Conservation (phyloP, 768 basidiomycete genomes). For the Epithele typhae region DNA sequence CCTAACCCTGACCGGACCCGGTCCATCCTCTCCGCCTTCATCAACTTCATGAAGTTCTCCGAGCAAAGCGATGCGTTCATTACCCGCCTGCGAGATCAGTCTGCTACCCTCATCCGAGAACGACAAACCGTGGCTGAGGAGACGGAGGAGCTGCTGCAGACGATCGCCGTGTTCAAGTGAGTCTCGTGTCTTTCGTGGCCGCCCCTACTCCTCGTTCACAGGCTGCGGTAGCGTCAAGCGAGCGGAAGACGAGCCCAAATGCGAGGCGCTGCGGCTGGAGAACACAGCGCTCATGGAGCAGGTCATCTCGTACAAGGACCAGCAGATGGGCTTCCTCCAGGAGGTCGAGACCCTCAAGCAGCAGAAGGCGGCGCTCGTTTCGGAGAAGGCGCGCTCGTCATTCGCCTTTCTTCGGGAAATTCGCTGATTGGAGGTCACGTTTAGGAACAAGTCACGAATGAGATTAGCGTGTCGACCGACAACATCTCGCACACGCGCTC, state of each 20-base stretch:
- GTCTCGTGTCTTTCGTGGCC: conserved; percentile 19
- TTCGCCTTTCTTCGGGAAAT: neutral
- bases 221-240: conserved; percentile 66
- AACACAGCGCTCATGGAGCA: conserved; percentile 59
- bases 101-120: conserved; percentile 52
- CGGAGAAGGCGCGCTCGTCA: conserved; percentile 50
- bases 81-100: conserved; percentile 55
- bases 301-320: conserved; percentile 67
- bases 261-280: conserved; percentile 53
- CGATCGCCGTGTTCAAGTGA: conserved; percentile 55
- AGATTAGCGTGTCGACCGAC: conserved; percentile 56
- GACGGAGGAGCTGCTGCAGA: conserved; percentile 44
- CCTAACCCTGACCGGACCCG: conserved; percentile 77
- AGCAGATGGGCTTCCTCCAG: conserved; percentile 52
- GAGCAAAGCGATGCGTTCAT: conserved; percentile 67
- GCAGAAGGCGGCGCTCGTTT: conserved; percentile 58
- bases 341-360: conserved; percentile 70
- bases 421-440: neutral
- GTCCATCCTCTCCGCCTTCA: conserved; percentile 77
- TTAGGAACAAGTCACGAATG: conserved; percentile 59
- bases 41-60: conserved; percentile 91
- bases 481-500: conserved; percentile 58
- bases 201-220: too few relatives aligned
- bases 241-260: conserved; percentile 65
- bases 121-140: conserved; percentile 53